A percentile compares a stretch with the other conserved stretches of the same genome.
Conservation (phyloP, 345 rosid species). For the Lepidium africanum region DNA sequence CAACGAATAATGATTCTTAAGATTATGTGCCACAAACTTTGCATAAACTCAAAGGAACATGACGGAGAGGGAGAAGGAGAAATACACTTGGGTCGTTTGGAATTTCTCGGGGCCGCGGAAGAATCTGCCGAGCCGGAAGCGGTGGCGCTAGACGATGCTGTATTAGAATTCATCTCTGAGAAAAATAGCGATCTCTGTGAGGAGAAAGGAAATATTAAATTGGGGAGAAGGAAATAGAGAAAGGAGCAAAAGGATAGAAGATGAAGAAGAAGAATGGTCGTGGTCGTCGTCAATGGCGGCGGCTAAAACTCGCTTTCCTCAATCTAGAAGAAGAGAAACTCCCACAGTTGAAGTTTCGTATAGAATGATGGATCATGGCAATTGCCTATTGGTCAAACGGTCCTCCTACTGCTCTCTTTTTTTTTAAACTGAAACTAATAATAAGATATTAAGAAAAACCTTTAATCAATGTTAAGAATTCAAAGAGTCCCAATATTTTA, state of each 20-base stretch:
- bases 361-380: neutral
- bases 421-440: neutral
- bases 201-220: neutral
- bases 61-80: neutral
- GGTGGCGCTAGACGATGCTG: slow-evolving; percentile 60
- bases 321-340: slow-evolving; percentile 11
- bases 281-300: slow-evolving; percentile 14
- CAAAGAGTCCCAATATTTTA: neutral
- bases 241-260: neutral
- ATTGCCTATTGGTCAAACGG: neutral
- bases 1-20: neutral
- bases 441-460: neutral
- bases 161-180: slow-evolving; percentile 34
- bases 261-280: neutral
- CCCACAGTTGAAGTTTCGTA: slow-evolving; percentile 19
- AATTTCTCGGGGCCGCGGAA: slow-evolving; percentile 53
- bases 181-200: neutral
- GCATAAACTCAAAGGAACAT: neutral
- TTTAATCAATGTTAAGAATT: too few relatives aligned
- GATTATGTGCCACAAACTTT: neutral
- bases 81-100: slow-evolving; percentile 94
- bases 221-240: neutral
- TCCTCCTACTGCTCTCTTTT: neutral
- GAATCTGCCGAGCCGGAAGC: slow-evolving; percentile 69
- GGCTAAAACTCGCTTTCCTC: slow-evolving; percentile 1